These are phyloP conservation scores for Kluyveromyces lactis DNA, from an alignment of 805 yeast species.

Conservation along the genomic window DNA sequence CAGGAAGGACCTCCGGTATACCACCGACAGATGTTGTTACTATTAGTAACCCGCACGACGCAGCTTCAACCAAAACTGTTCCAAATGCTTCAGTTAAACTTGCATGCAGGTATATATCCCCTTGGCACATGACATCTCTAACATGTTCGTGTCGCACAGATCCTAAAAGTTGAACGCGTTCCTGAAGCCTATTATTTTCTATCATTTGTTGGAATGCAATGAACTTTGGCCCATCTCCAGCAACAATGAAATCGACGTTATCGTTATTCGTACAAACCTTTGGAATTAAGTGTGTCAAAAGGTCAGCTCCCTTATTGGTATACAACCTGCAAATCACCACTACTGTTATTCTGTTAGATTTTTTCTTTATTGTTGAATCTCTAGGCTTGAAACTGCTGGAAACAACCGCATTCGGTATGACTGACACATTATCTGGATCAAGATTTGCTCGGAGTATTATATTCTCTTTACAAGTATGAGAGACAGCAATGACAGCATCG, in stretches of 20 bases:
- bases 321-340: constrained; percentile 87
- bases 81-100: constrained; percentile 97
- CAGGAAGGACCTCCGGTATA: constrained; percentile 91
- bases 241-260: constrained; percentile 71
- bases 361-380: constrained; percentile 4
- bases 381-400: constrained; percentile 68
- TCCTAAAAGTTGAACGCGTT: constrained; percentile 78
- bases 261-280: constrained; percentile 56
- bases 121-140: constrained; percentile 84
- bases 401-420: constrained; percentile 93
- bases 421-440: constrained; percentile 72
- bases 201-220: constrained; percentile 93
- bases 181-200: constrained; percentile 77
- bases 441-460: constrained; percentile 81
- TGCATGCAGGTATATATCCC: constrained; percentile 90
- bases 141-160: constrained; percentile 89
- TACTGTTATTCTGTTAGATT: constrained; percentile 53
- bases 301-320: constrained; percentile 95
- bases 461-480: constrained; percentile 94
- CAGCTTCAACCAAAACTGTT: constrained; percentile 94
- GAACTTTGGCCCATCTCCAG: constrained; percentile 96
- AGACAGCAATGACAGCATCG: constrained; percentile 92
- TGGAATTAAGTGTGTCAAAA: constrained; percentile 78
- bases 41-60: constrained; percentile 86
- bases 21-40: constrained; percentile 97